A percentile compares a stretch with the other conserved stretches of the same genome.
These are phyloP conservation scores for Gloeostereum incarnatum DNA, from an alignment of 768 basidiomycete species.

Conservation along the genomic window DNA sequence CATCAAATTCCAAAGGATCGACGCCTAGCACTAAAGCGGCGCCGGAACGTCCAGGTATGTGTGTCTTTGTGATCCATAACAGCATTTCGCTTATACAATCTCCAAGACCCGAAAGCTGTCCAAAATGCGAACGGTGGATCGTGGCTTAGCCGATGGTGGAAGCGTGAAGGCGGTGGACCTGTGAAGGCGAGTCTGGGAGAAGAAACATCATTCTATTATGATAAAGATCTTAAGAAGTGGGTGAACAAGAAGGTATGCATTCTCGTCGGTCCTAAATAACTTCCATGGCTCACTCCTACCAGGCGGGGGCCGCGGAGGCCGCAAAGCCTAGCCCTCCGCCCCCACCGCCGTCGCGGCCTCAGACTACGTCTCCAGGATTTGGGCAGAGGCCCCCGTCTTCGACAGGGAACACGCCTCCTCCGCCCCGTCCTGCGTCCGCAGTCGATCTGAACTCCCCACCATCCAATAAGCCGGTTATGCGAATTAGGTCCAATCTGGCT, in stretches of 20 bases:
- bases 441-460: conserved; percentile 51
- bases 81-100: neutral
- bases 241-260: conserved; percentile 79
- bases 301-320: conserved; percentile 53
- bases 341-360: conserved; percentile 77
- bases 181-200: conserved; percentile 91
- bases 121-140: conserved; percentile 23
- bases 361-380: conserved; percentile 75
- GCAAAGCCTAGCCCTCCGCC: conserved; percentile 46
- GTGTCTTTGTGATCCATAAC: neutral
- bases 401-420: conserved; percentile 23
- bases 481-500: conserved; percentile 57
- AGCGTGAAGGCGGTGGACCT: conserved; percentile 60
- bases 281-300: conserved; percentile 1
- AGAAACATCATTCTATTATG: conserved; percentile 79
- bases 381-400: conserved; percentile 20
- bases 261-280: conserved; percentile 1
- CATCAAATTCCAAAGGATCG: conserved; percentile 9
- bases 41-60: conserved; percentile 20
- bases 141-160: conserved; percentile 85
- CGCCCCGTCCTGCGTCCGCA: conserved; percentile 51
- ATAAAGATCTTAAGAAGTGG: conserved; percentile 93
- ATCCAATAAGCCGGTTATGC: conserved; percentile 34
- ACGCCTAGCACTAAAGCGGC: conserved; percentile 12
- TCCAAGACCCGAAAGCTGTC: too few relatives aligned